These are phyloP conservation scores for Cyclostephanos tholiformis DNA, from an alignment of 108 stramenopile species.

Conservation along the genomic window DNA sequence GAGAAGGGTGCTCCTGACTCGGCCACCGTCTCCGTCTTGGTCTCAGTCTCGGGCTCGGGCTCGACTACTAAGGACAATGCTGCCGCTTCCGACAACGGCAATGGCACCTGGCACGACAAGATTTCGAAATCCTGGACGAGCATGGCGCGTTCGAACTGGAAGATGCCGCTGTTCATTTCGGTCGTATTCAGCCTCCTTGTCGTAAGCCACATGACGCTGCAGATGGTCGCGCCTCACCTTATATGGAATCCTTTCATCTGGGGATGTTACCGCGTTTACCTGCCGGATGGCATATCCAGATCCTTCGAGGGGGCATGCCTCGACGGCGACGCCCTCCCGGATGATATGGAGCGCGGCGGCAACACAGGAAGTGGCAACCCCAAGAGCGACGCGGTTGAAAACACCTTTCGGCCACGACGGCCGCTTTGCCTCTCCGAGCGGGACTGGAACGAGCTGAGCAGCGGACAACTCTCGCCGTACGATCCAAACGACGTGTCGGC, in stretches of 20 bases:
- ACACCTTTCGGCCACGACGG: not conserved
- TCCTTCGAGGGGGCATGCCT: conserved; percentile 33
- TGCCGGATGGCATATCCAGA: conserved; percentile 13
- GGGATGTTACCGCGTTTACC: conserved; percentile 42
- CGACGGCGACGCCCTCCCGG: conserved; percentile 4
- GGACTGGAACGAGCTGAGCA: conserved; percentile 41
- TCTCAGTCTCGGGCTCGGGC: too few species aligned
- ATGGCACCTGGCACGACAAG: not conserved
- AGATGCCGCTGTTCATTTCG: not conserved
- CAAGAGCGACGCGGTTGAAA: conserved; percentile 1
- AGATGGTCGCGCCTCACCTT: conserved; percentile 28
- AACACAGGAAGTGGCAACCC: not conserved
- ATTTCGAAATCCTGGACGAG: not conserved
- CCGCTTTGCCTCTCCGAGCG: conserved; percentile 45
- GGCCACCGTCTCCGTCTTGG: not conserved
- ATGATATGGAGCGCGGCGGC: not conserved
- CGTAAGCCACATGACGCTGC: conserved; percentile 18
- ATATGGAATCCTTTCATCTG: conserved; percentile 50
- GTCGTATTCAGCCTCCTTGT: not conserved
- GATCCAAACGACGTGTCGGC: conserved; percentile 48
- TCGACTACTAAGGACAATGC: not conserved
- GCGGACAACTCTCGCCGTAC: conserved; percentile 39
- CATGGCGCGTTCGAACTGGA: conserved; percentile 2
- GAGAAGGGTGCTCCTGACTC: not conserved
- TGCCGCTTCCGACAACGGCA: not conserved